Conservation (phyloP, 2,329 filamentous ascomycete species). For the Chaetomiaceae sp. region DNA sequence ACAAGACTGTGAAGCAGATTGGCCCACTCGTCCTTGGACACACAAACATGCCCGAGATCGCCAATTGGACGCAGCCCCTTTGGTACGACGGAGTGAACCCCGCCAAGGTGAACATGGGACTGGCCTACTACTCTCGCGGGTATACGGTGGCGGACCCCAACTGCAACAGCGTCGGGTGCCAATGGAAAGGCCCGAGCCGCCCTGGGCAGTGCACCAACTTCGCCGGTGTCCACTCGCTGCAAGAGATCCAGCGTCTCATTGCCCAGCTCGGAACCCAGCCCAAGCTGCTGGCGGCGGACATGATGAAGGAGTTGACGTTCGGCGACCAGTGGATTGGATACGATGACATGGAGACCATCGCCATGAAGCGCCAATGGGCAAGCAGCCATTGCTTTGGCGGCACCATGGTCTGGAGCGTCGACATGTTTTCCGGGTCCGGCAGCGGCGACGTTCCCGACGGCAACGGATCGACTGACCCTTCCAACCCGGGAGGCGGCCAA, state of each 20-base stretch:
- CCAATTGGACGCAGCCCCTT: conserved; percentile 33
- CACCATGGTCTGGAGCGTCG: conserved; percentile 33
- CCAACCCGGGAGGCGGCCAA: too few species aligned
- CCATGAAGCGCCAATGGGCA: conserved; percentile 29
- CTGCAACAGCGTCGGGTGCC: conserved; percentile 26
- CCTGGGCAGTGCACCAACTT: conserved; percentile 29
- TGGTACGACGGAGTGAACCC: conserved; percentile 40
- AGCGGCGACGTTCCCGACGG: too few species aligned
- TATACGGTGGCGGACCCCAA: conserved; percentile 34
- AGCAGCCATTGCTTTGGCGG: conserved; percentile 31
- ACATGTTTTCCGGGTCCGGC: too few species aligned
- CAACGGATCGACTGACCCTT: too few species aligned
- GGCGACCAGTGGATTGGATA: conserved; percentile 28
- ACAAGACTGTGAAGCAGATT: conserved; percentile 31
- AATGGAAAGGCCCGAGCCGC: conserved; percentile 25
- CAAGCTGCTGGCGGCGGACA: conserved; percentile 13
- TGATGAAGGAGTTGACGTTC: conserved; percentile 30
- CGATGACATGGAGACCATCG: conserved; percentile 25
- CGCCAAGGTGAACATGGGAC: conserved; percentile 42
- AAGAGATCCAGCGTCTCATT: conserved; percentile 33
- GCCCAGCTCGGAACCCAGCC: conserved; percentile 18
- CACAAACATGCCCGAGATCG: neutral
- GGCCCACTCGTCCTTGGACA: conserved; percentile 32
- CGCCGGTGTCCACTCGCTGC: conserved; percentile 25
- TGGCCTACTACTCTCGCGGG: conserved; percentile 45